Evolutionary conservation across 495 filamentous ascomycete genomes (phyloP), one percentile per base, ranked within the genome.

Genomic region (Penicillium longicatenatum): DNA sequence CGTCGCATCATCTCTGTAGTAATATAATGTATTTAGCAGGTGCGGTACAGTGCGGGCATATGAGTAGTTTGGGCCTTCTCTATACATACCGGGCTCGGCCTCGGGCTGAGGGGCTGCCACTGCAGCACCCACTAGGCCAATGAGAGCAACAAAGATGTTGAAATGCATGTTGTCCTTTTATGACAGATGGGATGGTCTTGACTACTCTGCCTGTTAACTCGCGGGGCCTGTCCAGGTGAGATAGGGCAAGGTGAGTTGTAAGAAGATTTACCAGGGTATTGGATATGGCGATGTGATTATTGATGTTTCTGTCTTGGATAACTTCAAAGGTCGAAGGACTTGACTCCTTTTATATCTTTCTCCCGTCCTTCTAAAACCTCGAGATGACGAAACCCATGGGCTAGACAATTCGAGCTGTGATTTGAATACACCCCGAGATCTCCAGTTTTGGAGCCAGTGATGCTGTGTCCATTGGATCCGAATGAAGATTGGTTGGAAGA

Each of bases 51-150:
- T 35, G 12, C 12, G 37, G 17, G 9, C 17, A 17, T 30, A 7
- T 50, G 30, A 16, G 14, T 50, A 12, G 0, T 50, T 20, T 20
- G 11, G 11, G 6, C 6, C 11, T 8, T 17, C 26, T 6, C 26
- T 1, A 10, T 1, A 50, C 31, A 4, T 41, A 26, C 35, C 33
- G 7, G 35, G 37, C 20, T 41, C 20, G 5, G 50, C 22, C 9
- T 52, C 37, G 3, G 50, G 50, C 6, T 22, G 21, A 12, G 50
- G 33, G 24, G 35, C 35, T 16, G 33, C 50, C 2, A 52, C 10
- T 12, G 50, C 50, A 29, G 35, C 20, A 10, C 50, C 35, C 39
- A 35, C 50, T 26, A 52, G 21, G 33, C 50, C 50, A 17, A 52
- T 29, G 33, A 52, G n/a, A 17, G 19, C 21, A 17, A 52, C 2